Evolutionary conservation across 352 stramenopile genomes (phyloP).

Genomic region (Globisporangium spinosum): DNA sequence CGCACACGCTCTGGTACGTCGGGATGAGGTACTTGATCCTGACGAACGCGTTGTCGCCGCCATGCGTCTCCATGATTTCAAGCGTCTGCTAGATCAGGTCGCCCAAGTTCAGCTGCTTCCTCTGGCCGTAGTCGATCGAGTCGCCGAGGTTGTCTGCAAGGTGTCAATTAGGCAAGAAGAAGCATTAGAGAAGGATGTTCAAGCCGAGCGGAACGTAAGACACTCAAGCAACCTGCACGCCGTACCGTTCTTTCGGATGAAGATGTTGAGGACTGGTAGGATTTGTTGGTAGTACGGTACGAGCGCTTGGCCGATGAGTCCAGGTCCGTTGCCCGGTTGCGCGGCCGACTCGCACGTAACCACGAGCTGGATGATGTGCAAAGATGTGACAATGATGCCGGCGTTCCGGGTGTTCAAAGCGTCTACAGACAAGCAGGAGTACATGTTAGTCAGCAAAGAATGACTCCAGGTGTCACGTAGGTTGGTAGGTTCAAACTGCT

Average conservation of each 20-base stretch:
- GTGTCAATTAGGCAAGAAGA: neutral
- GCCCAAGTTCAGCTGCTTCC: conserved; percentile 93
- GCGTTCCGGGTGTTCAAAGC: conserved; percentile 92
- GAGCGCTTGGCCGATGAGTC: conserved; percentile 93
- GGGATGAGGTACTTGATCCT: conserved; percentile 99
- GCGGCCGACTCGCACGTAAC: conserved; percentile 90
- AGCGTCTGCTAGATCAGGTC: conserved; percentile 97
- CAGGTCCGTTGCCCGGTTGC: conserved; percentile 69
- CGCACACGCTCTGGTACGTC: conserved; percentile 93
- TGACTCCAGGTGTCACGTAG: neutral
- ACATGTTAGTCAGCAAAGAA: neutral
- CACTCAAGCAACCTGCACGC: neutral
- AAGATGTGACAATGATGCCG: conserved; percentile 94
- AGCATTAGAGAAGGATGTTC: neutral
- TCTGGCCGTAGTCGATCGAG: conserved; percentile 94
- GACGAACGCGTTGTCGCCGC: conserved; percentile 96
- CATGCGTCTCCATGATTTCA: conserved; percentile 95
- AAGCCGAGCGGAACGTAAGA: neutral
- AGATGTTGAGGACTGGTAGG: conserved; percentile 96
- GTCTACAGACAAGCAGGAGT: conserved; percentile 26
- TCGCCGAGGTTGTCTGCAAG: conserved; percentile 93
- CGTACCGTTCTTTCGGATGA: conserved; percentile 93
- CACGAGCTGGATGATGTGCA: conserved; percentile 96
- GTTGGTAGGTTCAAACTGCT: neutral
- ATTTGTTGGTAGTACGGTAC: conserved; percentile 98